Evolutionary conservation across 768 basidiomycete species (phyloP), one percentile per base, ranked within the genome.

Genomic region (Hericium alpestre): DNA sequence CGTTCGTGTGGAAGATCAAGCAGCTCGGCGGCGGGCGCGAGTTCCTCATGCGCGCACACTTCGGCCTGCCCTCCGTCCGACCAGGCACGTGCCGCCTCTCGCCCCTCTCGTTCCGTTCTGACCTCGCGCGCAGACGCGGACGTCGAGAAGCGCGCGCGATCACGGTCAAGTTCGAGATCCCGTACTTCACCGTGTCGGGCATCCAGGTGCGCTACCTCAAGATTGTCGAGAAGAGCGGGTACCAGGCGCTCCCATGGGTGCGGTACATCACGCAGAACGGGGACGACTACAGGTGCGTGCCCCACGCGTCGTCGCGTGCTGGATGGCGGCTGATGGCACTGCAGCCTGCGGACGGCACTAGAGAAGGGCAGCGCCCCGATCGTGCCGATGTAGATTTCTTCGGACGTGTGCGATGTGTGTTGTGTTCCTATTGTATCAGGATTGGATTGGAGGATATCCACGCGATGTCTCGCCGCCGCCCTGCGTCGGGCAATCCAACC

Each of bases 1-100:
- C 93, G 2, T 98, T 98, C 66, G 90, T 97, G 1, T 98, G 96
- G 96, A 97, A 97, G 73, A 97, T 99, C 72, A 98, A 98, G 70
- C 92, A 95, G 68, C 80, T 99, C 0, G 94, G 91, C 4, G 96
- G 96, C 5, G 91, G 91, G 39, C 83, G 92, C 40, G 96, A 99
- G 68, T 98, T 94, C 73, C 78, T 97, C 55, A 97, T 98, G 95
- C 80, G 96, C 11, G 96, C 96, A 0, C 96, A 98, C 68, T 98
- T 98, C 69, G 94, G 94, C 51, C 73, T 99, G 47, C 96, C 96
- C 0, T 91, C 89, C 64, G 96, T 98, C 15, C 84, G 86, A 67
- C 89, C 79, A 64, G 93, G 94, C 92, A 56, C 43, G 90, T 74
- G 6, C 10, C 13, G 13, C 32, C 9, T 7, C 32, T 10, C 32